Base-by-base conservation (phyloP, 257 asterid genomes). In the Phtheirospermum japonicum region DNA sequence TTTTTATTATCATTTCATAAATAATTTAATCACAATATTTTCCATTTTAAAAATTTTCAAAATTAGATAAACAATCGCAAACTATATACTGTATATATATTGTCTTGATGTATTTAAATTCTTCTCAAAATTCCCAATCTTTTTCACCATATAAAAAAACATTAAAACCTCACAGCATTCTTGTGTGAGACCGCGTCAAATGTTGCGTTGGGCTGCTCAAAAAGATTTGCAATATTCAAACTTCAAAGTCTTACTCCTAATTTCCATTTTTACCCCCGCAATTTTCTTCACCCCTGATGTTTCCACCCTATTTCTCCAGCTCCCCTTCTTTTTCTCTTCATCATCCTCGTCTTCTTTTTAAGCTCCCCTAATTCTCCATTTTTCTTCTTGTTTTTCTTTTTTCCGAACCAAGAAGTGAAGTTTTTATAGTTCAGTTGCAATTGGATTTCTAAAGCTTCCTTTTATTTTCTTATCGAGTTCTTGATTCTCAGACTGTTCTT, bases 181-280 rank as follows among this genome's bases (percentile, higher is more conserved):
- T 66, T 49, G 69, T 68, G 73, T 76, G 81, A 68, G 71, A 76
- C 69, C 77, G 75, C 81, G 81, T 76, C 71, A 32, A 59, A 16
- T 55, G 77, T 76, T 57, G 72, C 64, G 59, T 67, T 66, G 72
- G 75, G 71, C 45, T 73, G 68, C 77, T 72, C 54, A 65, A 68
- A 73, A 64, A 32, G 18, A 7, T 55, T 26, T 13, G 6, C 18
- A 30, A n/a, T 2, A 28, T 55, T 55, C 7, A 54, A 23, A 52
- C 46, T 75, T 75, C 80, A 67, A 71, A 76, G 75, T 76, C 80
- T 64, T 52, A 31, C 62, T 45, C 61, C 71, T 64, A 68, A 61
- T 26, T 57, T n/a, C 65, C 70, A 31, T 64, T 69, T 57, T 11
- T 26, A 9, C 65, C 40, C 65, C 63, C 18, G 9, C n/a, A 40